phyloP scores from a whole-genome alignment of 2,329 filamentous ascomycete genomes.

The Fusarium napiforme region DNA sequence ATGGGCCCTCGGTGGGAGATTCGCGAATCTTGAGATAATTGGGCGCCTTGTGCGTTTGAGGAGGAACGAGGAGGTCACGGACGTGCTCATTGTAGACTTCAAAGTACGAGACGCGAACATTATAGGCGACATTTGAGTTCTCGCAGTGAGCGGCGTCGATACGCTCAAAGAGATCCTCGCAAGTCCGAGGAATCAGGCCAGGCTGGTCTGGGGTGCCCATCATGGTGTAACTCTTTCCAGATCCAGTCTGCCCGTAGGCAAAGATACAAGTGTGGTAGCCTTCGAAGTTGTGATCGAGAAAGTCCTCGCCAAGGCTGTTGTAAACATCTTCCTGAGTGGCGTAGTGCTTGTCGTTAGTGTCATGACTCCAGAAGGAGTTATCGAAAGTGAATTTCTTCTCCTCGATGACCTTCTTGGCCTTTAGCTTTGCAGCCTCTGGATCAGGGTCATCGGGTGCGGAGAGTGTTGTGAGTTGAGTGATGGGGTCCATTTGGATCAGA shows the following conservation, averaged over 20 bases:
- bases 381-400: conserved; percentile 96
- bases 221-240: conserved; percentile 98
- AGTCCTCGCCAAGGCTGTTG: conserved; percentile 92
- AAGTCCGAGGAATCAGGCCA: conserved; percentile 93
- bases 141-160: conserved; percentile 83
- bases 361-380: conserved; percentile 97
- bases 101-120: conserved; percentile 97
- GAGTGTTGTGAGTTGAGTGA: conserved; percentile 85
- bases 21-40: conserved; percentile 98
- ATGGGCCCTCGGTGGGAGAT: conserved; percentile 92
- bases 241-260: conserved; percentile 96
- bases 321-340: conserved; percentile 94
- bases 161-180: conserved; percentile 93
- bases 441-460: conserved; percentile 71
- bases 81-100: conserved; percentile 99
- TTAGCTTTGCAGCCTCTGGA: conserved; percentile 65
- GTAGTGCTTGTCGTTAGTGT: conserved; percentile 82
- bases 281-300: conserved; percentile 98
- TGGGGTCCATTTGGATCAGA: conserved; percentile 90
- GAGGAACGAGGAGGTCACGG: conserved; percentile 86
- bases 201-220: conserved; percentile 91
- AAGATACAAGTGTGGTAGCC: conserved; percentile 99
- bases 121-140: conserved; percentile 93
- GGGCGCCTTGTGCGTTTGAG: conserved; percentile 74
- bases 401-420: conserved; percentile 79